A percentile compares a stretch with the other conserved stretches of the same genome.
These are phyloP conservation scores for Mortierella alpina DNA, from an alignment of 192 early-diverging fungal genomes.

Conservation along the genomic window DNA sequence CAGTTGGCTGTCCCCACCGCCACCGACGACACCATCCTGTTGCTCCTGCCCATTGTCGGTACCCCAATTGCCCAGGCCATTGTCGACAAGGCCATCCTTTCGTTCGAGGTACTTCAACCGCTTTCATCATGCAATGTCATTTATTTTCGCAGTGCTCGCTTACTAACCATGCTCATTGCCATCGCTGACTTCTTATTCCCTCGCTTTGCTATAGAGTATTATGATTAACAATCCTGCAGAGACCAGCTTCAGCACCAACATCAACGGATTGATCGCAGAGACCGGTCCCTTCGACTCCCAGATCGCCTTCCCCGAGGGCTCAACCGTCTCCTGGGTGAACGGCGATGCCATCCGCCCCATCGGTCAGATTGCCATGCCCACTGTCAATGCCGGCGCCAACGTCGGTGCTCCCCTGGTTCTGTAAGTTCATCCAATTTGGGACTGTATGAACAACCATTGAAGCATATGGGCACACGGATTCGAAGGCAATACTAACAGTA, in stretches of 20 bases:
- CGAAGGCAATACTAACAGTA: no score
- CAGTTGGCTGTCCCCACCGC: slow-evolving; percentile 56
- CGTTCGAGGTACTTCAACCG: not conserved
- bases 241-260: slow-evolving; percentile 46
- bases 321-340: slow-evolving; percentile 49
- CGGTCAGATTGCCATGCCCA: slow-evolving; percentile 61
- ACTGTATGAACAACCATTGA: no score
- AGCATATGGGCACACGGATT: no score
- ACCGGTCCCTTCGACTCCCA: slow-evolving; percentile 55
- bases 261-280: slow-evolving; percentile 49
- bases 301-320: slow-evolving; percentile 50
- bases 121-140: no score
- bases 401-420: slow-evolving; percentile 61
- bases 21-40: slow-evolving; percentile 59
- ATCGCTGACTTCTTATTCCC: no score
- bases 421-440: not conserved
- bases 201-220: not conserved
- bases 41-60: slow-evolving; percentile 63
- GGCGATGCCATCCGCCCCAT: slow-evolving; percentile 18
- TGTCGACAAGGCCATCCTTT: slow-evolving; percentile 50
- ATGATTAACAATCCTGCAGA: slow-evolving; percentile 52
- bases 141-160: no score
- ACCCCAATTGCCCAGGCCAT: slow-evolving; percentile 67
- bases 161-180: no score
- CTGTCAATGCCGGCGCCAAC: slow-evolving; percentile 52